Base-by-base conservation (phyloP, 2,329 filamentous ascomycete genomes). In the Trichoderma brevicompactum region DNA sequence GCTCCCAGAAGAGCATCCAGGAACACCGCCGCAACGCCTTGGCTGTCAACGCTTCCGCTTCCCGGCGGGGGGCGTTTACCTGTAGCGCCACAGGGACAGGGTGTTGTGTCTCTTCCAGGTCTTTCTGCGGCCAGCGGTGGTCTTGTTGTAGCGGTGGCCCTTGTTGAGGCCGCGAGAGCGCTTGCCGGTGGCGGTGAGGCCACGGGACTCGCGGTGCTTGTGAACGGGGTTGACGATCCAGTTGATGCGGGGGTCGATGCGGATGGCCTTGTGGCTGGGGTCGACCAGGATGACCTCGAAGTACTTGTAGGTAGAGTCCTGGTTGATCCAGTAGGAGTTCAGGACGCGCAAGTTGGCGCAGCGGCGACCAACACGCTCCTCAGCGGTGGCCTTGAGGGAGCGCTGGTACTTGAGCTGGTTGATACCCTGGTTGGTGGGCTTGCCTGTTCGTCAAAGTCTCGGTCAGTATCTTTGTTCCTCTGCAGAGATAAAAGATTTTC, bases 341-440 rank as follows among this genome's bases (percentile, higher is more conserved):
- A 99, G 91, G 79, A 99, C 95, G 80, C 95, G 93, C 82, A 99
- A 85, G 87, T 99, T 99, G 85, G 94, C 93, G 87, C 94, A 97
- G 82, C 94, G 94, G 83, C 94, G 94, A 79, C 96, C 95, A 80
- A 99, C 94, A 91, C 95, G 95, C 91, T 99, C 95, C 88, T 99
- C 96, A 77, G 96, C 96, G 77, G 95, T 99, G 77, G 94, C 88
- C 83, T 91, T 91, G 81, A 98, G 94, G 74, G 95, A 98, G 82
- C 94, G 92, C 90, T 99, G 96, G 91, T 98, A 99, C 89, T 99
- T 99, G 82, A 99, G 93, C 89, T 99, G 95, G 90, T 99, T 99
- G 77, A 99, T 88, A 92, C 95, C 95, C 89, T 97, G 94, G 92
- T 98, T 99, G 90, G 95, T 99, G 81, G 95, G 95, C 89, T 99